Base-by-base conservation (phyloP, 495 filamentous ascomycete species). In the Mycothermus thermophilus region DNA sequence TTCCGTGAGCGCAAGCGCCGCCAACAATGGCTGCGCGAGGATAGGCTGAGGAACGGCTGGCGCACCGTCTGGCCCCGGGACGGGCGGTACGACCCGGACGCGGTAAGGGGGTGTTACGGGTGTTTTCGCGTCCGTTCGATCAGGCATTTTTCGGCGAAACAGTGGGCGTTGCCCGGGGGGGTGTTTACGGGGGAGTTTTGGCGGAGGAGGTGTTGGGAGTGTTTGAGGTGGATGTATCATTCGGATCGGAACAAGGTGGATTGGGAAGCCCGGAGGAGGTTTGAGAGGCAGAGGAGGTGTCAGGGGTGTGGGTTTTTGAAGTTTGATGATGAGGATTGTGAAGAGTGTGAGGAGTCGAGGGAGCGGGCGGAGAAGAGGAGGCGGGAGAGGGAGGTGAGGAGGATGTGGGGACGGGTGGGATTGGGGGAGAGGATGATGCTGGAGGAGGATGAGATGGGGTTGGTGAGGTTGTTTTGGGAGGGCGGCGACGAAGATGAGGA, bases 171-270 rank as follows among this genome's bases (percentile, higher is more conserved):
- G 10, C 10, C 16, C 13, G 3, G 8, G 11, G 16, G 1, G 35
- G 12, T 2, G 14, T 9, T 1, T 5, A 3, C 0, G 4, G n/a
- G 10, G 19, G 16, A 29, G 3, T 30, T 23, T 13, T 37, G 34
- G 35, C 12, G 35, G 8, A 17, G 35, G 11, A 8, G 35, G 8
- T 38, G 35, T 22, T 38, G 35, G 35, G 35, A 38, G 35, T 38
- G 35, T 16, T 8, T 38, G 35, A 21, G 27, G 30, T 4, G 40
- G 9, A 27, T 38, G 11, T 32, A 31, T 1, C 33, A 33, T 23
- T 30, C 35, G 7, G 14, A 16, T 1, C 7, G 18, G 29, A 19
- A 20, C 9, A n/a, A n/a, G n/a, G n/a, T n/a, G n/a, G 40, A 32
- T 23, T 11, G 8, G 11, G 29, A 27, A 2, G 21, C 35, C 10